These are phyloP conservation scores for Crithidia fasciculata DNA, from an alignment of 208 protist genomes.

Conservation along the genomic window DNA sequence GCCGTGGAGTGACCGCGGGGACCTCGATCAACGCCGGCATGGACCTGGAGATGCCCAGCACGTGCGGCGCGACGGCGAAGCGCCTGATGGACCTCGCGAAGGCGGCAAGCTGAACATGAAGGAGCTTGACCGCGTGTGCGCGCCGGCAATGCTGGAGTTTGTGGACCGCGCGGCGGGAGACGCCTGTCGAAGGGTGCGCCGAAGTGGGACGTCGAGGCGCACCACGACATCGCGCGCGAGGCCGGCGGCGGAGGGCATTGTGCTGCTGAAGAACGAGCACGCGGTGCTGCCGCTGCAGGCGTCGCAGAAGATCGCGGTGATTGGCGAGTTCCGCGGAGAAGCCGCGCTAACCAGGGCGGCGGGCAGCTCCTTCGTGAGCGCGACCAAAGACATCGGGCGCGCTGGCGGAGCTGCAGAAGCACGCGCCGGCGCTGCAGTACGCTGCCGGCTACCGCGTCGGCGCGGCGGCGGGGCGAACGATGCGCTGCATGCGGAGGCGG, in stretches of 20 bases:
- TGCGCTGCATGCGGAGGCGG: too few species aligned
- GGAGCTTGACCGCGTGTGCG: conserved; percentile 16
- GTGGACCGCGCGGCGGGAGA: conserved; percentile 9
- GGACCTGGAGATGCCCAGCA: too few species aligned
- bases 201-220: conserved; percentile 21
- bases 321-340: conserved; percentile 36
- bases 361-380: conserved; percentile 17
- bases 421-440: too few species aligned
- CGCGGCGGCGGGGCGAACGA: too few species aligned
- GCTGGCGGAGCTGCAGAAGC: too few species aligned
- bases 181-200: conserved; percentile 1
- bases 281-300: too few species aligned
- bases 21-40: conserved; percentile 37
- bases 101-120: conserved; percentile 41
- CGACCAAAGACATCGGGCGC: too few species aligned
- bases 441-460: too few species aligned
- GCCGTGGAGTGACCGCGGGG: conserved; percentile 53
- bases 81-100: conserved; percentile 32
- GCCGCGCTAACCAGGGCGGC: conserved; percentile 35
- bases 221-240: too few species aligned
- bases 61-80: conserved; percentile 23
- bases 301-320: too few species aligned
- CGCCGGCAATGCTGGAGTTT: conserved; percentile 7
- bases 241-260: too few species aligned
- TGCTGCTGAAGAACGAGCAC: too few species aligned